Conservation (phyloP, 225 moss, liverwort and hornwort genomes). For the Straminergon stramineum region DNA sequence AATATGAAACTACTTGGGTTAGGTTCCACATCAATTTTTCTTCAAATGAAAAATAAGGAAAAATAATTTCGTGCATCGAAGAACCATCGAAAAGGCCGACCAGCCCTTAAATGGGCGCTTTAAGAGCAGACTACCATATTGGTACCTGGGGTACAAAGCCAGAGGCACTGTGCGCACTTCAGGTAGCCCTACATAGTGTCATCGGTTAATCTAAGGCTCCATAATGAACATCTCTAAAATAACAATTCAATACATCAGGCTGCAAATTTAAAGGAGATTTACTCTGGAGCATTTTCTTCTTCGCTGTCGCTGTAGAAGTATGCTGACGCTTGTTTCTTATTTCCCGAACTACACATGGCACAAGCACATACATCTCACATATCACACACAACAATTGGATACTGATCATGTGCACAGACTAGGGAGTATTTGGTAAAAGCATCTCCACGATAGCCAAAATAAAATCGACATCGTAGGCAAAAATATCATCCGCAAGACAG, state of each 20-base stretch:
- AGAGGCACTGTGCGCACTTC: background rate
- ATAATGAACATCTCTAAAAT: background rate
- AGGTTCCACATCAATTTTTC: too few relatives aligned
- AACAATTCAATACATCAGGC: background rate
- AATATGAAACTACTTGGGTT: too few relatives aligned
- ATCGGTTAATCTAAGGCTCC: background rate
- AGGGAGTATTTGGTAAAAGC: background rate
- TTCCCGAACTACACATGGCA: conserved; percentile 20
- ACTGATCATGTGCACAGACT: background rate
- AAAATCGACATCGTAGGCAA: background rate
- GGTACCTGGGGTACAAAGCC: background rate
- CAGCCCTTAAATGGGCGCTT: too few relatives aligned
- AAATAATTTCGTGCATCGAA: too few relatives aligned
- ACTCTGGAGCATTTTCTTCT: conserved; percentile 42
- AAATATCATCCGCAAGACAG: background rate
- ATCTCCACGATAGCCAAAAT: background rate
- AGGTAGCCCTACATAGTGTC: background rate
- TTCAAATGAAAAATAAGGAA: too few relatives aligned
- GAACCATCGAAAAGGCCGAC: too few relatives aligned
- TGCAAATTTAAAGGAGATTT: background rate
- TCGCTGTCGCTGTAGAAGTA: conserved; percentile 67
- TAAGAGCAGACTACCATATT: too few relatives aligned
- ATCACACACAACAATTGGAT: background rate
- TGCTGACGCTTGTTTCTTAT: conserved; percentile 49
- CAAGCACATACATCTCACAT: background rate